phyloP scores from a whole-genome alignment of 768 basidiomycete species.

The Tylopilus sp. region DNA sequence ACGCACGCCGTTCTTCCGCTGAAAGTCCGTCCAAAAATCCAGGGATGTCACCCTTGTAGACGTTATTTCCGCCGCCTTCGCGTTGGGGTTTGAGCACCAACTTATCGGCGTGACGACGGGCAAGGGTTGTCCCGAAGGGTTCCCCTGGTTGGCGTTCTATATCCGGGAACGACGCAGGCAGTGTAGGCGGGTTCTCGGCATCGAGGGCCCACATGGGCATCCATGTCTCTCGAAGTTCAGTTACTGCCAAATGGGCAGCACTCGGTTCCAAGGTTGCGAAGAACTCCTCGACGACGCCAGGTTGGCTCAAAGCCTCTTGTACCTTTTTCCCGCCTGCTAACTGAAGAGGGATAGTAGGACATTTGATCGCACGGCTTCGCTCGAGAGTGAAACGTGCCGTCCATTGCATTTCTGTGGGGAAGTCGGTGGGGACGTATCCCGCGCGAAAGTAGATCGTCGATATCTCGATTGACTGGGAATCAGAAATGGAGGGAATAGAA shows the following conservation, averaged over 20 bases:
- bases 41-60: slow-evolving; percentile 84
- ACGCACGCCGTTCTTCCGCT: slow-evolving; percentile 65
- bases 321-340: slow-evolving; percentile 97
- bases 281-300: slow-evolving; percentile 73
- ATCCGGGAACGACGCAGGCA: background rate
- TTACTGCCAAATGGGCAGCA: slow-evolving; percentile 28
- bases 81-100: slow-evolving; percentile 95
- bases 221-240: slow-evolving; percentile 68
- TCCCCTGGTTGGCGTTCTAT: slow-evolving; percentile 2
- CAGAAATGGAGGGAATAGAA: slow-evolving; percentile 7
- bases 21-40: slow-evolving; percentile 65
- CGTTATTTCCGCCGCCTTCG: slow-evolving; percentile 97
- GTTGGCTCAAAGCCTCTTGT: slow-evolving; percentile 79
- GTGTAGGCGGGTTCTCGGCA: slow-evolving; percentile 1
- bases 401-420: slow-evolving; percentile 63
- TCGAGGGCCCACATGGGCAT: slow-evolving; percentile 86
- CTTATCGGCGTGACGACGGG: slow-evolving; percentile 35
- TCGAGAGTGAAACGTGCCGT: slow-evolving; percentile 75
- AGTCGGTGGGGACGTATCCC: slow-evolving; percentile 83
- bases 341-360: slow-evolving; percentile 86
- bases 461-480: slow-evolving; percentile 50
- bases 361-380: slow-evolving; percentile 83
- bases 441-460: slow-evolving; percentile 90
- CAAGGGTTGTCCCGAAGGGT: slow-evolving; percentile 21
- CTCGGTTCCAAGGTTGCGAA: slow-evolving; percentile 39